These are phyloP conservation scores for Ramaria sp. DNA, from an alignment of 768 basidiomycete genomes.

Conservation along the genomic window DNA sequence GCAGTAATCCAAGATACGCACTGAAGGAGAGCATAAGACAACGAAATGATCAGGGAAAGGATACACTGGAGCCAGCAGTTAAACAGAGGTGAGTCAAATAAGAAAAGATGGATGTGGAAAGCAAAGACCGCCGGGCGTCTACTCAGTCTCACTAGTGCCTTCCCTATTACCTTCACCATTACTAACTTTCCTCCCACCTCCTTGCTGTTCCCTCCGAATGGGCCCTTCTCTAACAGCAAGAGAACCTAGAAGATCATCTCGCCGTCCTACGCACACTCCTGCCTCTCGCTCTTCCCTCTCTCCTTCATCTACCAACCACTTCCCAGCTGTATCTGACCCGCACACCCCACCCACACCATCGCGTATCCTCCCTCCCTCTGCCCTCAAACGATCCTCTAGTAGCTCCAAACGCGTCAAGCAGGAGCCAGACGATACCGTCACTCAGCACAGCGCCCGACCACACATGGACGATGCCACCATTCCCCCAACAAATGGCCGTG, in stretches of 20 bases:
- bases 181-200: background rate
- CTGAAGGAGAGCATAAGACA: no score
- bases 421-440: slow-evolving; percentile 52
- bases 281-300: slow-evolving; percentile 14
- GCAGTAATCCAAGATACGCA: no score
- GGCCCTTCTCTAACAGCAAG: slow-evolving; percentile 68
- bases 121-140: background rate
- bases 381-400: slow-evolving; percentile 32
- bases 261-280: slow-evolving; percentile 38
- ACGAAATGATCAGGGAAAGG: no score
- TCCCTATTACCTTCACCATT: background rate
- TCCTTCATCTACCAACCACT: slow-evolving; percentile 49
- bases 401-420: slow-evolving; percentile 55
- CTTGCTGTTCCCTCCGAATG: slow-evolving; percentile 27
- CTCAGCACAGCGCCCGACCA: slow-evolving; percentile 26
- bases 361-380: slow-evolving; percentile 18
- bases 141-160: background rate
- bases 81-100: background rate
- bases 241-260: slow-evolving; percentile 68
- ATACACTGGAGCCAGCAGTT: background rate
- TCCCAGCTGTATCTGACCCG: slow-evolving; percentile 61
- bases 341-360: slow-evolving; percentile 14
- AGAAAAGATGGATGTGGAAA: background rate
- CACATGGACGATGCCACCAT: slow-evolving; percentile 21
- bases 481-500: slow-evolving; percentile 28